phyloP scores from a whole-genome alignment of 2,329 filamentous ascomycete genomes.

The Penicillium olsonii region DNA sequence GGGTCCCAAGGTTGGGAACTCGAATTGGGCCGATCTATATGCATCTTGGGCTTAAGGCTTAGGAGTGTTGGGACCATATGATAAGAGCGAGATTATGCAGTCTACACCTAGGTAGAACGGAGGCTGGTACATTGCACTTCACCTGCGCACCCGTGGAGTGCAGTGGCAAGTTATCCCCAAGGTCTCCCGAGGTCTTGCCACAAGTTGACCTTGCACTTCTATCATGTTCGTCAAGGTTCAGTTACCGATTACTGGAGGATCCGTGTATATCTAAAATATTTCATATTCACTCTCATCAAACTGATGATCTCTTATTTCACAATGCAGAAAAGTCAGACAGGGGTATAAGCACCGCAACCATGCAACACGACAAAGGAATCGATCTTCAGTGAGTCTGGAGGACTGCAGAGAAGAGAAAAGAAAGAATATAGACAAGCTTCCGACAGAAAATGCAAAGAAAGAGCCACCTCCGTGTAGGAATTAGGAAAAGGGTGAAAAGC shows the following conservation, averaged over 20 bases:
- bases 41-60: conserved; percentile 1
- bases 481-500: conserved; percentile 16
- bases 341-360: conserved; percentile 37
- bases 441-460: conserved; percentile 18
- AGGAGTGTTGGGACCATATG: not conserved
- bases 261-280: conserved; percentile 1
- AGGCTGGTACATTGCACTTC: not conserved
- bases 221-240: too few species aligned
- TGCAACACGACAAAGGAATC: conserved; percentile 28
- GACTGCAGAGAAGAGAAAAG: conserved; percentile 16
- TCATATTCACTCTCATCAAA: conserved; percentile 16
- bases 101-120: too few species aligned
- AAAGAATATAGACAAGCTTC: conserved; percentile 17
- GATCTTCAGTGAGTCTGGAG: conserved; percentile 18
- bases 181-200: not conserved
- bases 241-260: not conserved
- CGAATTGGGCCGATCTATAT: conserved; percentile 3
- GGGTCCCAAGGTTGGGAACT: not conserved
- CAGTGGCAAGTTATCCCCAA: not conserved
- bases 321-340: conserved; percentile 31
- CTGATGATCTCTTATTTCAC: conserved; percentile 21
- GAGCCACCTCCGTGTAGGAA: conserved; percentile 18
- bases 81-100: not conserved
- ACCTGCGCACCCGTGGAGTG: too few species aligned
- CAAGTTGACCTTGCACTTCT: not conserved